Evolutionary conservation across 1,139 yeast species (phyloP).

Genomic region (Yamadazyma buinensis): DNA sequence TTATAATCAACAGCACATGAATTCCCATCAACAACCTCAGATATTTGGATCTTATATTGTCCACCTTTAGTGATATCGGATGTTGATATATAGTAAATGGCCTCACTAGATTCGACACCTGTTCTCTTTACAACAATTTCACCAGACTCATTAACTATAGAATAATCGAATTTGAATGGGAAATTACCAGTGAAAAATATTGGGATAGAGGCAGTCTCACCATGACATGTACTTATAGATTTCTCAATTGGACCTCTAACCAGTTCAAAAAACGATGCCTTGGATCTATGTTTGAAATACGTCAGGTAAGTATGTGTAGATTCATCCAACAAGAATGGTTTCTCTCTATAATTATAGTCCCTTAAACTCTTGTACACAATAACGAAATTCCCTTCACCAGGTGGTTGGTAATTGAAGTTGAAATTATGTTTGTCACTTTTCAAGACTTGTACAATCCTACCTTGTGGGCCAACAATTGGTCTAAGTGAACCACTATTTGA

Average conservation of each 20-base stretch:
- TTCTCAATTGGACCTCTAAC: constrained; percentile 3
- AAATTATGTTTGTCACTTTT: constrained; percentile 20
- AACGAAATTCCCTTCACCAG: constrained; percentile 74
- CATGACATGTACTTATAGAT: constrained; percentile 32
- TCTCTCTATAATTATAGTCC: constrained; percentile 48
- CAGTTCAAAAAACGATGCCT: constrained; percentile 25
- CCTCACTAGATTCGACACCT: constrained; percentile 25
- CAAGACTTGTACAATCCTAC: constrained; percentile 23
- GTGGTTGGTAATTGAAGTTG: constrained; percentile 69
- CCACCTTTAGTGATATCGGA: constrained; percentile 62
- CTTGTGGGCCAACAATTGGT: constrained; percentile 31
- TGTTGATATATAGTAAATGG: constrained; percentile 40
- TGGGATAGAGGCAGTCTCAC: constrained; percentile 39
- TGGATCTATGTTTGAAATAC: constrained; percentile 49
- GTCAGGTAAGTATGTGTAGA: constrained; percentile 45
- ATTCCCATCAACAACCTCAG: constrained; percentile 65
- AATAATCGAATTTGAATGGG: constrained; percentile 69
- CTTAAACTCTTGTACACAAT: constrained; percentile 60
- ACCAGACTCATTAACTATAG: constrained; percentile 36
- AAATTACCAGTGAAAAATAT: constrained; percentile 69
- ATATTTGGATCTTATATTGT: constrained; percentile 56
- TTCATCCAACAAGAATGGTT: constrained; percentile 30
- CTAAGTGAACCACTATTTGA: constrained; percentile 26
- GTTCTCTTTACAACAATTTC: constrained; percentile 35
- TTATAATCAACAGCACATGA: constrained; percentile 64